Evolutionary conservation across 208 protist species (phyloP), one percentile per base, ranked within the genome.

Genomic region (Leishmania gerbilli): DNA sequence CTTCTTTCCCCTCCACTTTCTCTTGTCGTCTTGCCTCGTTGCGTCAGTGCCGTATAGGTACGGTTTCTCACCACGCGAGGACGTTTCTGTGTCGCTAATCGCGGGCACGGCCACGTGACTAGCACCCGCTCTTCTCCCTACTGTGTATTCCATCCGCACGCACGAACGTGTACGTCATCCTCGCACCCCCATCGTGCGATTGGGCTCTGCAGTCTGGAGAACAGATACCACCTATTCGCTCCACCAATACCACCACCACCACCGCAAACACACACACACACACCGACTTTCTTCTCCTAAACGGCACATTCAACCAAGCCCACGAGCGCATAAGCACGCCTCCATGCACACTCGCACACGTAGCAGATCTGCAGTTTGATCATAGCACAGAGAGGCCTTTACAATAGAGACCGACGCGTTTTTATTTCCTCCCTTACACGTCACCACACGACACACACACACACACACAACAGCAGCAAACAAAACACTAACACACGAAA

Each of bases 221-320:
- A 64, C 8, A 64, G 19, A 64, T 64, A 64, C 11, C 42, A 53
- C 42, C 34, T 2, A 72, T 27, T 68, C 31, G 3, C 62, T 34
- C 31, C 27, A 68, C 31, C 31, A 24, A 15, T 19, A 27, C 31
- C n/a, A 8, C 15, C 62, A 3, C 58, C 58, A 15, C 58, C 58
- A 7, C 9, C 45, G 24, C 42, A 15, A 5, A 74, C 15, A 74
- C 21, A 3, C 24, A n/a, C 37, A 74, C 40, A 13, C 49, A 56
- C 56, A 49, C 15, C 13, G 51, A 5, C 40, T 27, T 83, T 71
- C 71, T 15, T 75, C 58, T 83, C 9, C 45, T 47, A 13, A 67
- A 24, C 62, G 31, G 9, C 1, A 67, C n/a, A 37, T n/a, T 11
- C 62, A 19, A 17, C 40, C 62, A 15, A 3, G 13, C 62, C 7